Conservation (phyloP, 2,329 filamentous ascomycete genomes). For the Lachnellula subtilissima region DNA sequence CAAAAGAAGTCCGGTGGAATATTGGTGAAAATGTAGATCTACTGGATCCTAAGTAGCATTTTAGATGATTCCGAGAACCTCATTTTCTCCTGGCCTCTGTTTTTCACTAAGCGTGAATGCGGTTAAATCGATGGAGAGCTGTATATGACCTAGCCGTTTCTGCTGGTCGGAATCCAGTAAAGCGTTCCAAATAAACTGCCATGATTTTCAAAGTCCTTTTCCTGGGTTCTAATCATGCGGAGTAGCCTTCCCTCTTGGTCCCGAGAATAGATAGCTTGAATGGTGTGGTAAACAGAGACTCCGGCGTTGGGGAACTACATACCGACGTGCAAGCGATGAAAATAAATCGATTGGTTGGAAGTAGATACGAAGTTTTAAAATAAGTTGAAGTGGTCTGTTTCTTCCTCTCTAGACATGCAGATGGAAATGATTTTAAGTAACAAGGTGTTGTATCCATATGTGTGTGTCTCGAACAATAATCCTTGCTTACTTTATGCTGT, state of each 20-base stretch:
- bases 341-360: background rate
- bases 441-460: no score
- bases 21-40: slow-evolving; percentile 1
- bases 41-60: background rate
- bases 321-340: background rate
- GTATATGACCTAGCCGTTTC: background rate
- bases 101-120: background rate
- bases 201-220: slow-evolving; percentile 1
- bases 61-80: slow-evolving; percentile 1
- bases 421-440: no score
- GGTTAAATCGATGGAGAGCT: background rate
- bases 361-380: no score
- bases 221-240: background rate
- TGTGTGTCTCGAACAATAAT: no score
- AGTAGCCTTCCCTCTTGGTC: background rate
- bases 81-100: background rate
- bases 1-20: background rate
- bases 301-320: slow-evolving; percentile 5
- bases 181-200: background rate
- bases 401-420: background rate
- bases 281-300: slow-evolving; percentile 1
- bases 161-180: background rate
- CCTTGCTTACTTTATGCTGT: no score
- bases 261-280: slow-evolving; percentile 1
- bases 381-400: background rate